Base-by-base conservation (phyloP, 2,329 filamentous ascomycete species). In the Talaromyces sp. region DNA sequence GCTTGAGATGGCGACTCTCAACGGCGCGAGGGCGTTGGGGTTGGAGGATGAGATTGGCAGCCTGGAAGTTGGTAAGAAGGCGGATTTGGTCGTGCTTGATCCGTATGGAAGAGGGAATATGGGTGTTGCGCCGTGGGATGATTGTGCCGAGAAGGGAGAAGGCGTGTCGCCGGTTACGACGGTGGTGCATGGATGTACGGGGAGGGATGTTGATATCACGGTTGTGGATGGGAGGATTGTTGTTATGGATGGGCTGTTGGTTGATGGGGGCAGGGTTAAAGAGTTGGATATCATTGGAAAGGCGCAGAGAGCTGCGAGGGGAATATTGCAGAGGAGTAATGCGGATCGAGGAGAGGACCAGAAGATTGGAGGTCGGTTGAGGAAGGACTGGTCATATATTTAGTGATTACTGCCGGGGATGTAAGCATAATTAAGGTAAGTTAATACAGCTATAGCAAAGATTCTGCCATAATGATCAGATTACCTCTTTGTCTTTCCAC, bases 1-100 rank as follows among this genome's bases (percentile, higher is more conserved):
- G 1, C 70, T 83, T 31, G 79, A 81, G 65, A 82, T 84, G 79
- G 81, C 81, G 0, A 83, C 82, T 1, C 80, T 83, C 64, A 78
- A 81, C 58, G 82, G 81, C 0, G 82, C 82, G 0, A 76, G 70
- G 57, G 82, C 82, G 0, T 66, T 84, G 24, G 81, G 81, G 0
- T 65, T 83, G 8, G 75, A 78, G 24, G 43, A 69, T 13, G 67
- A 73, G 3, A 74, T 77, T 11, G 77, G 77, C 1, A 77, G 72
- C 52, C 57, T 79, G 3, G 74, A 77, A 52, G 68, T 70, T 8
- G 75, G 74, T 0, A 79, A 65, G 13, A 65, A 60, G 47, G 63
- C 63, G 5, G 63, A 65, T 7, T 4, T 65, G 13, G 57, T 78
- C 2, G 68, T 70, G 24, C 52, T 76, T 14, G 72, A 75, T 56